Evolutionary conservation across 2,329 filamentous ascomycete species (phyloP), one percentile per base, ranked within the genome.

Genomic region (Fusarium sp.): DNA sequence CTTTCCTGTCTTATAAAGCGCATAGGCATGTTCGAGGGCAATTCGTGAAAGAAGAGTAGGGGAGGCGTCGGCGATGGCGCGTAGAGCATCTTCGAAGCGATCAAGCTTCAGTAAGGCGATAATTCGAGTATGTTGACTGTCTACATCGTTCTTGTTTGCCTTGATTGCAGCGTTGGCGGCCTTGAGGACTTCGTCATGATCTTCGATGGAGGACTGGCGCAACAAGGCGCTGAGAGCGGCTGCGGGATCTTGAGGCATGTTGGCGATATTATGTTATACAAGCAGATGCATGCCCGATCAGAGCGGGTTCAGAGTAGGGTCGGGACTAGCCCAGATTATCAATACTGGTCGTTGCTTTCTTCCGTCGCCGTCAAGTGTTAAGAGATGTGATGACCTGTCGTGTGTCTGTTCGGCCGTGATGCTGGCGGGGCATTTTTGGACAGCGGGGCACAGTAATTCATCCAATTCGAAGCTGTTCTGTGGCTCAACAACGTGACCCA

Each of bases 101-200:
- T 96, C 93, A 72, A 96, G 87, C 77, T 94, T 93, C 67, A 96
- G 84, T 20, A 96, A 85, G 23, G 92, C 92, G 44, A 95, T 86
- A 15, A 91, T 85, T 64, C 91, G 90, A 36, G 89, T 90, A 77
- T 91, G 89, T 37, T 91, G 89, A 54, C 90, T 89, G 40, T 87
- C 81, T 33, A 78, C 62, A 69, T 90, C 85, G 54, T 77, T 77
- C 75, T 89, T 90, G 70, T 89, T 86, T 57, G 86, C 84, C 73
- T 88, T 88, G 65, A 91, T 80, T 50, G 88, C 85, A 41, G 86
- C 85, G 74, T 88, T 88, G 75, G 88, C 85, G 51, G 87, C 84
- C 75, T 86, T 84, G 62, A 96, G 87, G 52, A 92, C 82, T 78
- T 94, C 90, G 46, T 91, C 87, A 78, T 94, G 91, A 81, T 96